phyloP scores from a whole-genome alignment of 768 basidiomycete genomes.

The Punctularia strigosozonata region DNA sequence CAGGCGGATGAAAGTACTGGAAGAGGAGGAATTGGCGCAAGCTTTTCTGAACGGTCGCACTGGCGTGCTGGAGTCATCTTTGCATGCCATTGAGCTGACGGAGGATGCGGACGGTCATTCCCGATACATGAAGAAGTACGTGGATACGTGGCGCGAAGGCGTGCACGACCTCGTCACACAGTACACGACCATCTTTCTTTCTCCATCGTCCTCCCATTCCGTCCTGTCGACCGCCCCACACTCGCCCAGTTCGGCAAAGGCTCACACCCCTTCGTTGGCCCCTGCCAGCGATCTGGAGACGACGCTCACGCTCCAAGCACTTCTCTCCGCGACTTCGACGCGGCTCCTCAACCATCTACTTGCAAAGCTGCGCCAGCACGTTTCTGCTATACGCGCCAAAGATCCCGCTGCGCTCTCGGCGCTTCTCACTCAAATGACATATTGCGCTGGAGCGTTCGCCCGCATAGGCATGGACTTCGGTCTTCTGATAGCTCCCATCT shows the following conservation, averaged over 20 bases:
- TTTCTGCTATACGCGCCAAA: too few species aligned
- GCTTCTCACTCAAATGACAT: conserved; percentile 84
- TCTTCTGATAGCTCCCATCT: conserved; percentile 48
- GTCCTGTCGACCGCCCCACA: background rate
- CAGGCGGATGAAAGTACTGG: conserved; percentile 66
- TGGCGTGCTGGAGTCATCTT: conserved; percentile 42
- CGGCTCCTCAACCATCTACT: background rate
- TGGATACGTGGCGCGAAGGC: conserved; percentile 86
- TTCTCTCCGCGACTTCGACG: background rate
- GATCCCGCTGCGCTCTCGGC: conserved; percentile 74
- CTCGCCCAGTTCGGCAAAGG: background rate
- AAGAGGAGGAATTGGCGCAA: conserved; percentile 68
- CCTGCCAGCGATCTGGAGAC: background rate
- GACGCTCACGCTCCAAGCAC: background rate
- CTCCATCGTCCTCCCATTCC: background rate
- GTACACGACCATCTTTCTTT: conserved; percentile 1
- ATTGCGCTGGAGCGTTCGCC: conserved; percentile 85
- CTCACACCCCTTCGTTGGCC: background rate
- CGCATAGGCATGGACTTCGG: conserved; percentile 91
- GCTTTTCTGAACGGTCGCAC: conserved; percentile 73
- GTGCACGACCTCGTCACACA: conserved; percentile 79
- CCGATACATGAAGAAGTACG: conserved; percentile 72
- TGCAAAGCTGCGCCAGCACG: too few species aligned
- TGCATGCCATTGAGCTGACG: conserved; percentile 30
- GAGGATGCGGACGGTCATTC: conserved; percentile 56